Conservation (phyloP, 768 basidiomycete genomes). For the Cystofilobasidium ferigula region DNA sequence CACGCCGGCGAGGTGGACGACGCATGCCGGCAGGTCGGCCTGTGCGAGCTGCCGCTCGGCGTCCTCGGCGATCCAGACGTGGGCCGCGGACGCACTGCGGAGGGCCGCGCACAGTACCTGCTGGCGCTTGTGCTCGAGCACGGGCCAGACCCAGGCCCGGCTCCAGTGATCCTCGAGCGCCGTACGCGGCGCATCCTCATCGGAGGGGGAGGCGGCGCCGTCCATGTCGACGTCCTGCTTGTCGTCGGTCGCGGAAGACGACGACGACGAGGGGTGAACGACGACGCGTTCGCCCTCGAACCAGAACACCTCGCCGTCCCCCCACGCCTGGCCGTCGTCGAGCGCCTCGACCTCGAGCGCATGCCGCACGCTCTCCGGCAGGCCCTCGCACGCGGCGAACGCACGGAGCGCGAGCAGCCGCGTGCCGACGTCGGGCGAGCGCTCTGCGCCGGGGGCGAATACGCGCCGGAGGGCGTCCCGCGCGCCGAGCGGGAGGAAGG, state of each 20-base stretch:
- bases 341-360: constrained; percentile 53
- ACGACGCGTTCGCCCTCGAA: constrained; percentile 36
- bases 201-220: not conserved
- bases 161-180: constrained; percentile 36
- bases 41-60: constrained; percentile 44
- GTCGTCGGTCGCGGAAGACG: not conserved
- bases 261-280: constrained; percentile 7
- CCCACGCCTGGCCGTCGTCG: constrained; percentile 41
- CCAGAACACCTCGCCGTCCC: constrained; percentile 49
- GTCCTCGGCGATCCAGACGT: constrained; percentile 8
- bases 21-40: constrained; percentile 57
- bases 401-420: constrained; percentile 60
- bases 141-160: constrained; percentile 75
- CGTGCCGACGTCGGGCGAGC: constrained; percentile 21
- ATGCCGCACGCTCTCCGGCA: constrained; percentile 54
- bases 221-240: not conserved
- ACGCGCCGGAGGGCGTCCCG: constrained; percentile 25
- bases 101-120: constrained; percentile 36
- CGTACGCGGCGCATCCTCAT: constrained; percentile 15
- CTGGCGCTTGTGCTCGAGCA: constrained; percentile 56
- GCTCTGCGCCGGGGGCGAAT: constrained; percentile 16
- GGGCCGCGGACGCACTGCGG: constrained; percentile 44
- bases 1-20: constrained; percentile 45
- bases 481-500: constrained; percentile 26
- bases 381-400: constrained; percentile 44